Conservation (phyloP, 2,329 filamentous ascomycete species). For the Leptosphaerulina australis region DNA sequence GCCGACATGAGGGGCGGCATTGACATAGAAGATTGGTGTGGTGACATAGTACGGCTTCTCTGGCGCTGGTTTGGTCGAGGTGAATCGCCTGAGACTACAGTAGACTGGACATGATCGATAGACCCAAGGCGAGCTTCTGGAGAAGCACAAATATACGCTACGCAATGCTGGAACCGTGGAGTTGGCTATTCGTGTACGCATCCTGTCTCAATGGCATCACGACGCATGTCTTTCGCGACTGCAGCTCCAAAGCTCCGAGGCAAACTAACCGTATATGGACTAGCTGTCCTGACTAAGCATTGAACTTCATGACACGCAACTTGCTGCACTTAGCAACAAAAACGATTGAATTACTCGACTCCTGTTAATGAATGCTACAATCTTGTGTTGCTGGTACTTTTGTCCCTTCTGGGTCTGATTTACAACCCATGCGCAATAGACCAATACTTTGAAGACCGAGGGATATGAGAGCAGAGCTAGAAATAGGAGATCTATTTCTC, state of each 20-base stretch:
- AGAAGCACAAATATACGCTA: slow-evolving; percentile 21
- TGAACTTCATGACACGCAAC: too few species aligned
- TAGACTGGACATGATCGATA: slow-evolving; percentile 31
- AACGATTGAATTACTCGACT: too few species aligned
- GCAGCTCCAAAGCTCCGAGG: slow-evolving; percentile 27
- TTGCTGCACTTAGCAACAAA: too few species aligned
- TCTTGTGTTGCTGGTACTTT: too few species aligned
- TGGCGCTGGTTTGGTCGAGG: slow-evolving; percentile 27
- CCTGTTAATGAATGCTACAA: too few species aligned
- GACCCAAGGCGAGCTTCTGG: slow-evolving; percentile 29
- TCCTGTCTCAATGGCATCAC: slow-evolving; percentile 31
- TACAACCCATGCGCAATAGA: background rate
- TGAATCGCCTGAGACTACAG: slow-evolving; percentile 23
- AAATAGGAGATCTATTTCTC: background rate
- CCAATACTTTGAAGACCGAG: too few species aligned
- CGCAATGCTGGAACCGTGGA: slow-evolving; percentile 27
- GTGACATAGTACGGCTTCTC: slow-evolving; percentile 92
- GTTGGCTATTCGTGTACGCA: slow-evolving; percentile 37
- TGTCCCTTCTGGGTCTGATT: background rate
- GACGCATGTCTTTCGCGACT: slow-evolving; percentile 16
- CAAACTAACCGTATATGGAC: background rate
- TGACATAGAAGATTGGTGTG: slow-evolving; percentile 98
- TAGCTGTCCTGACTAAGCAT: slow-evolving; percentile 9
- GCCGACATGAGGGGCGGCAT: slow-evolving; percentile 92
- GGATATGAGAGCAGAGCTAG: too few species aligned